These are phyloP conservation scores for Ceratocystis harringtonii DNA, from an alignment of 2,329 filamentous ascomycete genomes.

Conservation along the genomic window DNA sequence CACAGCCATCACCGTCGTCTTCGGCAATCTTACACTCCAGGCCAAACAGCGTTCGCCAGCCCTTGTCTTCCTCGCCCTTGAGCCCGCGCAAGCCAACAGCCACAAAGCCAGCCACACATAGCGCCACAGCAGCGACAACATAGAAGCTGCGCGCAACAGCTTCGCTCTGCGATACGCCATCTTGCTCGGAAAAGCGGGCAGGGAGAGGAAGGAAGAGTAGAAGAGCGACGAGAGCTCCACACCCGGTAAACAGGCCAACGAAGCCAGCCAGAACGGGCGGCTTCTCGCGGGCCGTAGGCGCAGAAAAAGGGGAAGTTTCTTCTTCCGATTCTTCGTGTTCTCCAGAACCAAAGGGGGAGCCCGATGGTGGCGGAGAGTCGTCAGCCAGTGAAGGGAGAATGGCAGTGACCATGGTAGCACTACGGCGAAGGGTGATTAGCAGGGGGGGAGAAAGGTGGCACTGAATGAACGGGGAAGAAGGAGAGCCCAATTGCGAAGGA, in stretches of 20 bases:
- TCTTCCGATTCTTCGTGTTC: slow-evolving; percentile 16
- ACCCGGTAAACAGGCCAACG: slow-evolving; percentile 84
- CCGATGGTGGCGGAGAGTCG: slow-evolving; percentile 21
- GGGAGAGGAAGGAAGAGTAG: slow-evolving; percentile 74
- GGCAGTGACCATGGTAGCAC: slow-evolving; percentile 90
- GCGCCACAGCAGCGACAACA: slow-evolving; percentile 57
- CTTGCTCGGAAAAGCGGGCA: slow-evolving; percentile 54
- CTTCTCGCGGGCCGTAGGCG: slow-evolving; percentile 32
- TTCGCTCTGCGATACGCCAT: slow-evolving; percentile 55
- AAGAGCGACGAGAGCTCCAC: slow-evolving; percentile 75
- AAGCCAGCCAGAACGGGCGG: slow-evolving; percentile 61
- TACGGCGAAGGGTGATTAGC: slow-evolving; percentile 21
- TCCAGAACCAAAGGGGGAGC: background rate
- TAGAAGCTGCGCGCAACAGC: slow-evolving; percentile 81
- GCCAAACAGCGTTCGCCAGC: slow-evolving; percentile 45
- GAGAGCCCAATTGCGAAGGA: background rate
- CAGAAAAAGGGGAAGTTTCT: slow-evolving; percentile 46
- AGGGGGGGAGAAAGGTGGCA: background rate
- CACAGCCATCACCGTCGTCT: background rate
- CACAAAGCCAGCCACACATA: slow-evolving; percentile 59
- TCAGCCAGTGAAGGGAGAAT: slow-evolving; percentile 62
- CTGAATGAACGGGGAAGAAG: background rate
- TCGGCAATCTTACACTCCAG: slow-evolving; percentile 18
- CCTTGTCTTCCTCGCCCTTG: slow-evolving; percentile 63
- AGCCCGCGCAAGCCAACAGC: slow-evolving; percentile 58